phyloP scores from a whole-genome alignment of 257 asterid species.

The Forsythia viridissima region DNA sequence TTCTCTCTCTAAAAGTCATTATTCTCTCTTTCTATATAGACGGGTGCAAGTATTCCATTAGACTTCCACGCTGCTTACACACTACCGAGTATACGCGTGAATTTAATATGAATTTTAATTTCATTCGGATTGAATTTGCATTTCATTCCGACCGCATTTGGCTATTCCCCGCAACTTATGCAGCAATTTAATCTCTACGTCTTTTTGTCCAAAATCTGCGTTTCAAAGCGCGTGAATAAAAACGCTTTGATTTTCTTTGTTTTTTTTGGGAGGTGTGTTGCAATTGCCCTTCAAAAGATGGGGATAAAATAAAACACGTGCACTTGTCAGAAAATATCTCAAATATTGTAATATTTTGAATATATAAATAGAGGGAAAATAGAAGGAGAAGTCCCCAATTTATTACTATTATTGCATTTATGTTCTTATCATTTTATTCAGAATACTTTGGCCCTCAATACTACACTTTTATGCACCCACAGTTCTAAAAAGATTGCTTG shows the following conservation, averaged over 20 bases:
- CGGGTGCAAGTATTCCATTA: constrained; percentile 35
- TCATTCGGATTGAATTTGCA: constrained; percentile 49
- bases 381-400: background rate
- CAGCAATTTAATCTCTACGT: constrained; percentile 44
- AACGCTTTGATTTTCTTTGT: background rate
- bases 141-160: constrained; percentile 87
- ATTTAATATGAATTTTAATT: constrained; percentile 55
- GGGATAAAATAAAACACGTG: background rate
- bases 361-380: background rate
- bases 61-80: constrained; percentile 27
- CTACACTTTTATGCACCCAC: no score
- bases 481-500: no score
- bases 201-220: constrained; percentile 15
- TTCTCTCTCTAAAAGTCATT: constrained; percentile 32
- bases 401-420: background rate
- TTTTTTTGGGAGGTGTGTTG: background rate
- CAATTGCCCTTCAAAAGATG: background rate
- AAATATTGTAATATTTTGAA: background rate
- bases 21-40: constrained; percentile 1
- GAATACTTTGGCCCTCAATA: background rate
- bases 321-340: background rate
- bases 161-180: constrained; percentile 61
- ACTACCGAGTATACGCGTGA: constrained; percentile 59
- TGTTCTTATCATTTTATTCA: background rate
- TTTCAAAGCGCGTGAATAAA: constrained; percentile 24